These are phyloP conservation scores for Paxillus rubicundulus DNA, from an alignment of 768 basidiomycete genomes.

Conservation along the genomic window DNA sequence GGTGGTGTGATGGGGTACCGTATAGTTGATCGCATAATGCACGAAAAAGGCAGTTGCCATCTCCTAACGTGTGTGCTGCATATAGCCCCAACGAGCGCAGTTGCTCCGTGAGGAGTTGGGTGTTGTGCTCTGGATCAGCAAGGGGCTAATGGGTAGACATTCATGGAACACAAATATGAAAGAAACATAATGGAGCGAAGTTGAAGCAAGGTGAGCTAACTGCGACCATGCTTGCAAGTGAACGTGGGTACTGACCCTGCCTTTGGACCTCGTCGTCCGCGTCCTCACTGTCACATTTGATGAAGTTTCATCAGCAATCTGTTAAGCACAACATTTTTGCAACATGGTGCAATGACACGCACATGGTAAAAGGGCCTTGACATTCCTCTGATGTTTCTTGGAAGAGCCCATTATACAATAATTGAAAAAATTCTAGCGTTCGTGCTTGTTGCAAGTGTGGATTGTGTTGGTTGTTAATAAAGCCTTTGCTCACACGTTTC, in stretches of 20 bases:
- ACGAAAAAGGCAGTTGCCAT: constrained; percentile 93
- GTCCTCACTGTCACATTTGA: constrained; percentile 44
- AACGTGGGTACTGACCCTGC: constrained; percentile 45
- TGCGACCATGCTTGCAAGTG: constrained; percentile 14
- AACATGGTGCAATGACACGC: constrained; percentile 32
- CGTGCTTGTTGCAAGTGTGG: constrained; percentile 19
- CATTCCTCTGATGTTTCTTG: constrained; percentile 39
- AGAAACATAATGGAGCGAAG: constrained; percentile 11
- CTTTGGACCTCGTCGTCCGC: constrained; percentile 58
- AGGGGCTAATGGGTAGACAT: constrained; percentile 33
- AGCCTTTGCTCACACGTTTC: constrained; percentile 29
- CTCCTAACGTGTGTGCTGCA: constrained; percentile 81
- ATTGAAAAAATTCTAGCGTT: constrained; percentile 28
- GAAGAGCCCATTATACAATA: constrained; percentile 40
- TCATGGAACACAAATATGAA: neutral
- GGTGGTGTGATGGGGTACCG: constrained; percentile 69
- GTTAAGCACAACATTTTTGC: constrained; percentile 25
- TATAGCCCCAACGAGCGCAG: constrained; percentile 79
- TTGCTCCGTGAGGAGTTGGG: constrained; percentile 65
- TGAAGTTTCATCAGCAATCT: constrained; percentile 24
- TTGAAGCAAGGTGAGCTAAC: constrained; percentile 15
- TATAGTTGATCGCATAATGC: constrained; percentile 86
- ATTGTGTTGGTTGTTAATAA: constrained; percentile 39
- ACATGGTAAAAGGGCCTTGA: constrained; percentile 38
- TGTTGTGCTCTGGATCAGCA: constrained; percentile 62